A percentile compares a stretch with the other conserved stretches of the same genome.
Evolutionary conservation across 73 alveolate genomes (phyloP).

Genomic region (Paramecium sonneborni): DNA sequence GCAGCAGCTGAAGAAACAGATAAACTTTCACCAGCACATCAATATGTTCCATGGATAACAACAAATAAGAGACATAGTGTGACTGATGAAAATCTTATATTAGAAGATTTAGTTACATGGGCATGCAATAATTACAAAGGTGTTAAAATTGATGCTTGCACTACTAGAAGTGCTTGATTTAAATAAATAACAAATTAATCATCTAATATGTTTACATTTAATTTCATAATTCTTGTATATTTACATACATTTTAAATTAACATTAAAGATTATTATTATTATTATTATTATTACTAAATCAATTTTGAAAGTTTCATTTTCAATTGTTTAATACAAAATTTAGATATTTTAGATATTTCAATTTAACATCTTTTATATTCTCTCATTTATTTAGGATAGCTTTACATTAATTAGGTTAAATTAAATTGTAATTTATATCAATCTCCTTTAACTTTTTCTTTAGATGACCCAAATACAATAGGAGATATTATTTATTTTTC

Average conservation of each 20-base stretch:
- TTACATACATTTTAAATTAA: too few relatives aligned
- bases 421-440: background rate
- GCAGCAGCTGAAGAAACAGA: constrained; percentile 67
- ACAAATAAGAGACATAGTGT: constrained; percentile 36
- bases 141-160: constrained; percentile 23
- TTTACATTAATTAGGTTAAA: background rate
- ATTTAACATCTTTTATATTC: background rate
- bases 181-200: constrained; percentile 2
- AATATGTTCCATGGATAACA: constrained; percentile 67
- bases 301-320: background rate
- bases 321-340: background rate
- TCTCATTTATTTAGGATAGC: background rate
- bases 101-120: constrained; percentile 37
- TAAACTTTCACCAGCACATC: constrained; percentile 57
- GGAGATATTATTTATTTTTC: background rate
- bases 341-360: background rate
- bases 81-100: constrained; percentile 3
- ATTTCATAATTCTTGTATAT: too few relatives aligned
- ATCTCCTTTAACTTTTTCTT: background rate
- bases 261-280: too few relatives aligned
- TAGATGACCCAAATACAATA: background rate
- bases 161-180: background rate
- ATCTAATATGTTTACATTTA: background rate
- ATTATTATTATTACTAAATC: background rate
- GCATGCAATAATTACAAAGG: constrained; percentile 37